Evolutionary conservation across 164 flowering plant species (phyloP), one percentile per base, ranked within the genome.

Genomic region (Kalanchoe fedtschenkoi): DNA sequence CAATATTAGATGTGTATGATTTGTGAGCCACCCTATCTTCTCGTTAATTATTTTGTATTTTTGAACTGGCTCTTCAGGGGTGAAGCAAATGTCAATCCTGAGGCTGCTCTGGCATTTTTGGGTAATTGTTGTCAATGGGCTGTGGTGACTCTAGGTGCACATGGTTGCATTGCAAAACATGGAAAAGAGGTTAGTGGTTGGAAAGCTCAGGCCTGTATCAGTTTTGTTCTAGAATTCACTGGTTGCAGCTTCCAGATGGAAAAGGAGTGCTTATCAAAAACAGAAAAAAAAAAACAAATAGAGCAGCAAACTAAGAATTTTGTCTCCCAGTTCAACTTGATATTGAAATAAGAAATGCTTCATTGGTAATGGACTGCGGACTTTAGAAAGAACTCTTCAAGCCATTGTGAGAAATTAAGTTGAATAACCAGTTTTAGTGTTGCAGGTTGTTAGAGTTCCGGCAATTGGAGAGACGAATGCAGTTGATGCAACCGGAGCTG

Each of bases 401-500:
- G 29, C 8, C 1, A 19, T 29, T 22, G 26, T 6, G 28, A 39
- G 16, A 21, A 60, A 16, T 33, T 2, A n/a, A 24, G 16, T 33
- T 34, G 13, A 16, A n/a, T n/a, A n/a, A n/a, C n/a, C n/a, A 14
- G 6, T 55, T 67, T 37, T 41, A 33, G 11, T 8, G 22, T 71
- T 63, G 62, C 80, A 92, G 98, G 64, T 78, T 41, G 97, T 88
- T 8, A 71, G 78, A 58, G 88, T 93, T 38, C 78, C 87, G 15
- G 98, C 98, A 5, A 78, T 85, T 24, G 89, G 92, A 4, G 85
- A 80, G 67, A 46, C 82, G 22, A 81, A 78, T 53, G 81, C 92
- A 32, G 71, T 56, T 14, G 98, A 93, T 80, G 95, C 96, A 51
- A 93, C 98, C 11, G 98, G 98, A 72, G 98, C 98, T 3, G 98